Evolutionary conservation across 345 rosid species (phyloP), one percentile per base, ranked within the genome.

Genomic region (Rhodamnia argentea): DNA sequence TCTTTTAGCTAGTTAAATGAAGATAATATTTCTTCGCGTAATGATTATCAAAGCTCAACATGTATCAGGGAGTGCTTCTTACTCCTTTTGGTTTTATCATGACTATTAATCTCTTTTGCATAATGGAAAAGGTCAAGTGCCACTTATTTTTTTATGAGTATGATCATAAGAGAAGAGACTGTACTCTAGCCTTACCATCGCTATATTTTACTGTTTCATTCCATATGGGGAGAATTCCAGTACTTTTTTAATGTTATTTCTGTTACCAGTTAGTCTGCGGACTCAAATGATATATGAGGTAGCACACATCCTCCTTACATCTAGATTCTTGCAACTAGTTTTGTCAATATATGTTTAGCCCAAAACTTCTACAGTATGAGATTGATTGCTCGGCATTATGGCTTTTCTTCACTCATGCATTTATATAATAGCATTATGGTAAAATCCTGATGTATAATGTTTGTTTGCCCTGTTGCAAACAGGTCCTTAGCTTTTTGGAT

Each of bases 401-500:
- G 81, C 47, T 70, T 37, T 70, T 70, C 47, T 70, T 37, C 13
- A 37, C 81, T 18, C 14, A 37, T 3, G 47, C 81, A 32, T 37
- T 70, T 42, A 70, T 70, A 70, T 70, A 32, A 12, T 50, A 14
- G 52, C 52, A 51, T 51, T 51, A 1, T 70, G 78, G 2, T 82
- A 54, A 5, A 59, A 32, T 52, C 44, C 42, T 82, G 59, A 82
- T 82, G 59, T 16, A 52, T 51, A 52, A n/a, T 52, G 32, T 52
- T 18, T 70, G 26, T 62, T 44, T 82, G 23, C 47, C 7, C 81
- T 60, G 24, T 90, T 47, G 87, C 75, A 37, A 59, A 88, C 92
- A 98, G 99, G 96, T 96, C 47, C 86, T 98, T 86, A 92, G 92
- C 90, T 94, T 95, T 88, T 90, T 97, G 88, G 90, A 87, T 87